Evolutionary conservation across 352 stramenopile species (phyloP), one percentile per base, ranked within the genome.

Genomic region (Pythium insidiosum): DNA sequence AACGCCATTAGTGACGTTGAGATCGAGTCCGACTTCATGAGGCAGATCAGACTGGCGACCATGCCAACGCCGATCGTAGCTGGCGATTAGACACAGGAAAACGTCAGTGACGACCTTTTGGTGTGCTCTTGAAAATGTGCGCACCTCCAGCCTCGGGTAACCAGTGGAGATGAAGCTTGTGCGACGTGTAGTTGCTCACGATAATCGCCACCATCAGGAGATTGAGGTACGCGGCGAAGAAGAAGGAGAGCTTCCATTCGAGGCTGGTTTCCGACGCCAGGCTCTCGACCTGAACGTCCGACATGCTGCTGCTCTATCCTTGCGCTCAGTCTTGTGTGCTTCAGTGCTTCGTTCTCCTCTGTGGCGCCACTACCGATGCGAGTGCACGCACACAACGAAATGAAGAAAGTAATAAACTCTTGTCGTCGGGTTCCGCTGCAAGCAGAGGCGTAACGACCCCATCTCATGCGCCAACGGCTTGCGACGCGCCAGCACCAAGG

Each of bases 1-100:
- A 97, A 97, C 58, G 83, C 59, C 77, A 86, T 87, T 22, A 90
- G 67, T 31, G 69, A 78, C 19, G 68, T 68, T 1, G 74, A 74
- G 44, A 90, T 83, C 11, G 66, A 71, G 45, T 80, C 77, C 4
- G 72, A 81, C 47, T 86, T 73, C 18, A 88, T 40, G 42, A 68
- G 44, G 30, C 68, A 84, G 26, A 88, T 38, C 31, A 88, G 49
- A 21, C 71, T 84, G 25, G 69, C 71, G 1, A 68, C 41, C 26
- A 80, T 65, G 11, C 70, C 75, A 15, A 90, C 66, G 15, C 61
- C 66, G 43, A 87, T 90, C 24, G 68, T 83, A 0, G 70, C 73
- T 50, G 50, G 35, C 19, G 9, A 15, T 9, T 9, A 9, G 28
- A 15, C 9, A 33, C 28, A 38, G 10, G 29, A 20, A 55, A 34